Evolutionary conservation across 352 stramenopile species (phyloP), one percentile per base, ranked within the genome.

Genomic region (Lagenidium sp.): DNA sequence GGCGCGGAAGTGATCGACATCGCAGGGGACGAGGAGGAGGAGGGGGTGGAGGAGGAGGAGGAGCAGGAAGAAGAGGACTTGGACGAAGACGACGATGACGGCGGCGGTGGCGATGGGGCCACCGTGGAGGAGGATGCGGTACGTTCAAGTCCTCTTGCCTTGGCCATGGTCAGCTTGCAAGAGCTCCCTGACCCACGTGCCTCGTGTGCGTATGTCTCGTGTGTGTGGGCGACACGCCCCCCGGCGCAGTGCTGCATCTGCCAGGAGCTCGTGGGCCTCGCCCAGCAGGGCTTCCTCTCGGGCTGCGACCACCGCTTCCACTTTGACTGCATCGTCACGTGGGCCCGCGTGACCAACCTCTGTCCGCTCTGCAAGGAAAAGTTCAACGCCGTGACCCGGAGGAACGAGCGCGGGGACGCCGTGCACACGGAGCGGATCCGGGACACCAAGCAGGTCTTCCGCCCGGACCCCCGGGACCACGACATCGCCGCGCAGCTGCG

Each of bases 271-370:
- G 75, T 93, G 35, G 52, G 66, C 25, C 42, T 65, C 40, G 22
- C 68, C 4, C 59, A 51, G 23, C 77, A 85, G 40, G 80, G 75
- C 2, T 68, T 72, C 30, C 49, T 93, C 3, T 47, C 71, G 0
- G 57, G 25, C 4, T 93, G 80, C 48, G 73, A 82, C 26, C 80
- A 93, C 45, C 67, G 64, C n/a, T 93, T 93, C 62, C 80, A 93
- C 57, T 90, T 78, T 29, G 63, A 90, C 32, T 93, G 80, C 52
- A 90, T 93, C 42, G 40, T 87, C 20, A 58, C 75, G 22, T 93
- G 80, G 80, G 57, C 80, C 26, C 82, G 85, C 41, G 72, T 90
- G 18, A 90, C 80, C 15, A 93, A 93, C 42, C 46, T 88, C 15
- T 93, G 80, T 58, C 80, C 80, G 41, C 55, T 93, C 1, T 93